phyloP scores from a whole-genome alignment of 169 alveolate species.

The Condylostoma magnum region DNA sequence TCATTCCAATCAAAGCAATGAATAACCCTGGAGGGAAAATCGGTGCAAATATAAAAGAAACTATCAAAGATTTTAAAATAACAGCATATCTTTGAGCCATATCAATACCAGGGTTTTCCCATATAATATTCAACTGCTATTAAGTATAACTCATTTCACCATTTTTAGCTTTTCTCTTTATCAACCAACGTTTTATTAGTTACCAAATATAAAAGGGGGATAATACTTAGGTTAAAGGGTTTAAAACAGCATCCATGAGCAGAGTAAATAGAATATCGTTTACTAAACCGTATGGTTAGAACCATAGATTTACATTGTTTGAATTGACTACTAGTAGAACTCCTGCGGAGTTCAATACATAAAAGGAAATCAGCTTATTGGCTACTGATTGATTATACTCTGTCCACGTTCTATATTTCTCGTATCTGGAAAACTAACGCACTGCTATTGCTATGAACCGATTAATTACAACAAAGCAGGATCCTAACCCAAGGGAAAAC shows the following conservation, averaged over 20 bases:
- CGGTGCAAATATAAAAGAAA: constrained; percentile 14
- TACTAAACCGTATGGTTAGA: constrained; percentile 15
- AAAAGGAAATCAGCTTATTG: constrained; percentile 2
- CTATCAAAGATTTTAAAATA: neutral
- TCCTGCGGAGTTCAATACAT: constrained; percentile 2
- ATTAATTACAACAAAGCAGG: too few relatives aligned
- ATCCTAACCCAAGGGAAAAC: neutral
- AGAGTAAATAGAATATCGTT: neutral
- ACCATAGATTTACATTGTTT: neutral
- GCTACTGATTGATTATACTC: constrained; percentile 22
- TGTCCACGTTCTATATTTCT: constrained; percentile 16
- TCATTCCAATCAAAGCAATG: neutral
- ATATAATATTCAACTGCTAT: neutral
- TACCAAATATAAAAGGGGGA: constrained; percentile 4
- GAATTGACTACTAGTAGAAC: constrained; percentile 4
- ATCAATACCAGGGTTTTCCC: constrained; percentile 15
- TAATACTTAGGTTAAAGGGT: constrained; percentile 12
- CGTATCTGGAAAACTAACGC: constrained; percentile 3
- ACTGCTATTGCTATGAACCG: too few relatives aligned
- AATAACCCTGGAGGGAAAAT: constrained; percentile 13
- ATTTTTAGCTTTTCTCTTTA: neutral
- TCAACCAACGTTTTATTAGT: neutral
- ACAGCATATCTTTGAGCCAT: constrained; percentile 15
- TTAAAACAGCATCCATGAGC: neutral
- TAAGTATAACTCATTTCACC: constrained; percentile 16